Evolutionary conservation across 2,329 filamentous ascomycete species (phyloP).

Genomic region (Calonectria hongkongensis): DNA sequence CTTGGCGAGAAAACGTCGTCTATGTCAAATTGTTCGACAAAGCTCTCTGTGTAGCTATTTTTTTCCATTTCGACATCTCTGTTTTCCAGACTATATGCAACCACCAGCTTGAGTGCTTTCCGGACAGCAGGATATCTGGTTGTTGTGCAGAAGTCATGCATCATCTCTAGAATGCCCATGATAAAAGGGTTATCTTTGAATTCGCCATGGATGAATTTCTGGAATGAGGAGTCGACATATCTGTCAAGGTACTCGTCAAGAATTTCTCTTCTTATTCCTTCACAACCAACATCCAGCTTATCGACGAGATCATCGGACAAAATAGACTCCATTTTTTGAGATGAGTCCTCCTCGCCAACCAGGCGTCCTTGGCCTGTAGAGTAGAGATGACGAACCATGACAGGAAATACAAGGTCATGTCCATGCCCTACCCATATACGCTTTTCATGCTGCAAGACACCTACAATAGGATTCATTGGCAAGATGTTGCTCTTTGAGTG

Average conservation of each 20-base stretch:
- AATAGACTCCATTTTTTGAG: not conserved
- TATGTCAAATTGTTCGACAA: too few relatives aligned
- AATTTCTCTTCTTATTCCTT: not conserved
- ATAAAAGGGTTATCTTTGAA: not conserved
- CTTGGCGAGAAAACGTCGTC: too few relatives aligned
- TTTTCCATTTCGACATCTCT: too few relatives aligned
- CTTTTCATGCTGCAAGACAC: not conserved
- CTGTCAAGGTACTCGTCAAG: not conserved
- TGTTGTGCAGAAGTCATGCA: not conserved
- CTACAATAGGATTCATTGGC: not conserved
- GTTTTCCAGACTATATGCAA: not conserved
- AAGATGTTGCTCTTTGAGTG: too few relatives aligned
- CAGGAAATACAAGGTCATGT: not conserved
- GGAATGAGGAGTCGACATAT: not conserved
- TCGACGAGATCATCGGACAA: not conserved
- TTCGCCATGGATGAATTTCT: not conserved
- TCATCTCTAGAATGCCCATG: not conserved
- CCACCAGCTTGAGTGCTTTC: not conserved
- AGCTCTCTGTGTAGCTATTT: not conserved
- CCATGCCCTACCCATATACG: not conserved
- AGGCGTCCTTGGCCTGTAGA: not conserved
- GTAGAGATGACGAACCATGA: not conserved
- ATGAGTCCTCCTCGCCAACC: not conserved
- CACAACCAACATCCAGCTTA: not conserved
- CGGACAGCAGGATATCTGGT: not conserved